phyloP scores from a whole-genome alignment of 768 basidiomycete species.

The Suillus americanus region DNA sequence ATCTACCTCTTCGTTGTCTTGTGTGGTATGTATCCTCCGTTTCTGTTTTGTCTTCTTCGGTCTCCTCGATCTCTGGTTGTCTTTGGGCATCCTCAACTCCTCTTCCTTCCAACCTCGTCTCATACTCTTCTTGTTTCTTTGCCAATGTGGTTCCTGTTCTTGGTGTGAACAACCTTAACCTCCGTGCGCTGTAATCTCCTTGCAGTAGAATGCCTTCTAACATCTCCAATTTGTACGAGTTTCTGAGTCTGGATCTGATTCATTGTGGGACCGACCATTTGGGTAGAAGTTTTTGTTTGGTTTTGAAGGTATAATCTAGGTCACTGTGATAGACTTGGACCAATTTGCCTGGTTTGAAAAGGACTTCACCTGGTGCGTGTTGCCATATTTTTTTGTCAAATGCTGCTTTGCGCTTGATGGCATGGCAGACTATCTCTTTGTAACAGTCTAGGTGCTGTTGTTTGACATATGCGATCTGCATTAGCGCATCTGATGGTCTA shows the following conservation, averaged over 20 bases:
- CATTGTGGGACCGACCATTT: constrained; percentile 31
- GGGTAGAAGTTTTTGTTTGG: constrained; percentile 28
- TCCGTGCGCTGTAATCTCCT: constrained; percentile 16
- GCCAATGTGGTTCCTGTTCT: constrained; percentile 19
- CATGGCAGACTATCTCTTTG: constrained; percentile 21
- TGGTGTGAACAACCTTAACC: constrained; percentile 21
- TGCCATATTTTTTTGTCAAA: constrained; percentile 28
- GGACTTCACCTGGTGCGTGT: constrained; percentile 16
- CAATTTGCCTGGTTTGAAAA: constrained; percentile 29
- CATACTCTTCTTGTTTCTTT: neutral
- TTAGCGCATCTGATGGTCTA: neutral
- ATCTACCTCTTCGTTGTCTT: neutral
- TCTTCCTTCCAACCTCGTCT: neutral
- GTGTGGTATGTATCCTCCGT: neutral
- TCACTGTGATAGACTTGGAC: constrained; percentile 32
- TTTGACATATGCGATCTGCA: constrained; percentile 29
- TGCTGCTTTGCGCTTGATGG: constrained; percentile 20
- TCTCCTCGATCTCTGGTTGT: neutral
- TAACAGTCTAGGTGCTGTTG: constrained; percentile 34
- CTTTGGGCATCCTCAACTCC: neutral
- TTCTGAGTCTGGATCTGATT: constrained; percentile 13
- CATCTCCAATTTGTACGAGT: constrained; percentile 27
- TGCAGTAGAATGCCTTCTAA: constrained; percentile 12
- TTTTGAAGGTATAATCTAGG: constrained; percentile 29
- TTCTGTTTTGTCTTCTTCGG: neutral